Conservation (phyloP, 2,329 filamentous ascomycete genomes). For the Pestalotiopsis fici region DNA sequence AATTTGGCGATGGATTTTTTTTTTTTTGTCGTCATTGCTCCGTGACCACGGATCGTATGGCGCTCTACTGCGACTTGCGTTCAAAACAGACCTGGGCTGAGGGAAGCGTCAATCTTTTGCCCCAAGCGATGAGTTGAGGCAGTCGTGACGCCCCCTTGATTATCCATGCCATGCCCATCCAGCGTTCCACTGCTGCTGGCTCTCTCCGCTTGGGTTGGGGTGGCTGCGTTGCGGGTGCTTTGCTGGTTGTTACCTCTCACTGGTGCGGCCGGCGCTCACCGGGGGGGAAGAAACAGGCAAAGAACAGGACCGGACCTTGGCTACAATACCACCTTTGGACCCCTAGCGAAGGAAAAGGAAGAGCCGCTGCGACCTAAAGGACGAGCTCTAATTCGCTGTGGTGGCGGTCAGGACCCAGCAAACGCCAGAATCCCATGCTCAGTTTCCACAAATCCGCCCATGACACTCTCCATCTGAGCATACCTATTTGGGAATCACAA, state of each 20-base stretch:
- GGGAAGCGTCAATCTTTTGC: background rate
- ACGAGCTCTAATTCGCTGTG: background rate
- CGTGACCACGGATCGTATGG: background rate
- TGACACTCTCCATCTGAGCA: slow-evolving; percentile 1
- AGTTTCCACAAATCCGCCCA: background rate
- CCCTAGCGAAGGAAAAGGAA: background rate
- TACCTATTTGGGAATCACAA: background rate
- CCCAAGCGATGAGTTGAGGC: background rate
- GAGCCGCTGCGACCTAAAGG: background rate
- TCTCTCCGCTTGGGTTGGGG: background rate
- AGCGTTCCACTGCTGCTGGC: background rate
- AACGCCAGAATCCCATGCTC: background rate
- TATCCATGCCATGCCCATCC: background rate
- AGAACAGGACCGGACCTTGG: background rate
- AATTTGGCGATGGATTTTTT: background rate
- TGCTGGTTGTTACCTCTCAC: background rate
- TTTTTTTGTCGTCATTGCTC: background rate
- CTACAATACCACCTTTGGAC: background rate
- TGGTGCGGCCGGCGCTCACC: background rate
- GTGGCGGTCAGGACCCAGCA: background rate
- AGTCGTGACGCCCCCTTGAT: background rate
- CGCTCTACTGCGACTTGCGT: background rate
- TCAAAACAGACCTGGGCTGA: background rate
- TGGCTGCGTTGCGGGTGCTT: background rate
- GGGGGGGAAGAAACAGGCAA: background rate